Percentiles rank a stretch among this genome's conserved stretches.
These are phyloP conservation scores for Hura crepitans DNA, from an alignment of 441 rosid species.

Conservation along the genomic window DNA sequence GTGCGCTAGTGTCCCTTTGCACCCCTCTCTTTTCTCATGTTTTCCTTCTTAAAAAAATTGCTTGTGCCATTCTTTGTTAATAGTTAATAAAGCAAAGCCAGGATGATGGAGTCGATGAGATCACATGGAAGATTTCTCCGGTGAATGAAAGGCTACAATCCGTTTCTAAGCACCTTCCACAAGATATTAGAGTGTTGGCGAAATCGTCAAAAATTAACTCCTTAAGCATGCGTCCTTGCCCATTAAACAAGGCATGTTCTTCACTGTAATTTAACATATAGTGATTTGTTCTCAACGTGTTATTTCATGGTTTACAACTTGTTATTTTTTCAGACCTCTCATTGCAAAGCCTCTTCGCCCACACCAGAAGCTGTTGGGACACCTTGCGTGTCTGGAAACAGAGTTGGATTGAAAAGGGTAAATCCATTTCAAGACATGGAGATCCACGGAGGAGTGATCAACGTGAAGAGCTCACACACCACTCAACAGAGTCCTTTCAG, in stretches of 20 bases:
- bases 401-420: conserved; percentile 41
- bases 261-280: neutral
- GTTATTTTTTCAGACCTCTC: conserved; percentile 29
- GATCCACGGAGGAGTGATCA: conserved; percentile 27
- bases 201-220: conserved; percentile 47
- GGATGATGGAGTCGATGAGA: conserved; percentile 77
- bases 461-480: conserved; percentile 26
- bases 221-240: conserved; percentile 53
- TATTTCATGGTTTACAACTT: neutral
- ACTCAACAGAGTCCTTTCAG: conserved; percentile 75
- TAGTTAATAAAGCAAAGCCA: conserved; percentile 95
- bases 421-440: conserved; percentile 38
- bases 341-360: conserved; percentile 45
- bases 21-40: neutral
- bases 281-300: conserved; percentile 3
- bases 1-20: neutral
- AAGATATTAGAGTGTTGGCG: conserved; percentile 41
- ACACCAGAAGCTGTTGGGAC: conserved; percentile 35
- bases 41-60: neutral
- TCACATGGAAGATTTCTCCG: conserved; percentile 96
- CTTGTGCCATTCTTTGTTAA: neutral
- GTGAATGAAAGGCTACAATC: conserved; percentile 77
- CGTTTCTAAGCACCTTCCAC: conserved; percentile 56
- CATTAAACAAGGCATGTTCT: conserved; percentile 41
- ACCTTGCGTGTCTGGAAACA: conserved; percentile 32